A percentile compares a stretch with the other conserved stretches of the same genome.
Conservation (phyloP, 306 rosid genomes). For the Pyrus bretschneideri region DNA sequence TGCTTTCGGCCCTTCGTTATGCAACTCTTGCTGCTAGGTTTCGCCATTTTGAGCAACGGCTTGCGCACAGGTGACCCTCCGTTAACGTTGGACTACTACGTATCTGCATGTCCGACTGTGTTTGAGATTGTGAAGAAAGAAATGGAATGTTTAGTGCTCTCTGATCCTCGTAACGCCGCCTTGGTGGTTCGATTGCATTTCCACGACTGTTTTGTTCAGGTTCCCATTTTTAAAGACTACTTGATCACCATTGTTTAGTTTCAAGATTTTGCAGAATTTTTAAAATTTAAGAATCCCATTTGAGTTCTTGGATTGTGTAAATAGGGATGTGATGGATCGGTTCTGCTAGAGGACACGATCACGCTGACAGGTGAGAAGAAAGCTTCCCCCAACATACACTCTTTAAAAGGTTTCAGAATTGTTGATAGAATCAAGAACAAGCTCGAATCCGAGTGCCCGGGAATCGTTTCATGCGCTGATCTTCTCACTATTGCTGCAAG, state of each 20-base stretch:
- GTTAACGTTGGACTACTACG: slow-evolving; percentile 67
- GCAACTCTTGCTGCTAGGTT: slow-evolving; percentile 24
- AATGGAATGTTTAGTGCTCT: slow-evolving; percentile 57
- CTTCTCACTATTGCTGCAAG: slow-evolving; percentile 95
- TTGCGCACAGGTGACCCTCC: slow-evolving; percentile 47
- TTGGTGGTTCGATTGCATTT: slow-evolving; percentile 61
- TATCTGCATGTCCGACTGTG: slow-evolving; percentile 64
- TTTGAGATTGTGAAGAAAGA: slow-evolving; percentile 63
- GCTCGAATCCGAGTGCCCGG: slow-evolving; percentile 85
- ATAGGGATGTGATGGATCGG: slow-evolving; percentile 94
- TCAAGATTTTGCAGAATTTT: background rate
- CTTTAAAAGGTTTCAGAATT: slow-evolving; percentile 57
- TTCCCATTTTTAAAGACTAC: slow-evolving; percentile 3
- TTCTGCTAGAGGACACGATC: slow-evolving; percentile 76
- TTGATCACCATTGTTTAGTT: background rate
- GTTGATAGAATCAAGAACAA: slow-evolving; percentile 73
- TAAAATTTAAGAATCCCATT: background rate
- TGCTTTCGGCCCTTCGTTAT: slow-evolving; percentile 16
- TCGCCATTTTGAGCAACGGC: slow-evolving; percentile 18
- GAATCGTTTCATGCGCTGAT: slow-evolving; percentile 90
- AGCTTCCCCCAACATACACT: slow-evolving; percentile 51
- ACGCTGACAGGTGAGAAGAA: slow-evolving; percentile 77
- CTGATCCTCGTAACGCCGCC: slow-evolving; percentile 73
- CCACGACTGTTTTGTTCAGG: slow-evolving; percentile 96
- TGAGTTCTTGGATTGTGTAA: background rate